Conservation (phyloP, 305 asterid species). For the Fraxinus velutina region DNA sequence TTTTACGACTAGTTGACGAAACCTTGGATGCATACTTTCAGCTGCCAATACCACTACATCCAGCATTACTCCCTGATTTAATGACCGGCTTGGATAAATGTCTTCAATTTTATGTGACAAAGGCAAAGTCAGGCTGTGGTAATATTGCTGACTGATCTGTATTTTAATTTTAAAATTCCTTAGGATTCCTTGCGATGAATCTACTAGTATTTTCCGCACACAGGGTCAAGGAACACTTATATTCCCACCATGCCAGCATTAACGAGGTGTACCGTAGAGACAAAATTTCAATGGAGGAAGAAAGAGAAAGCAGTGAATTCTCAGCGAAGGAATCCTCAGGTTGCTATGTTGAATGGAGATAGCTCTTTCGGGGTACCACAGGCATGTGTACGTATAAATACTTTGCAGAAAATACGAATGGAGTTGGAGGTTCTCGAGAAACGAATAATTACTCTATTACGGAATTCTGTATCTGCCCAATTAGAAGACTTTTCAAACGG, state of each 20-base stretch:
- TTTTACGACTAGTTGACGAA: slow-evolving; percentile 75
- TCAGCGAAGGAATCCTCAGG: slow-evolving; percentile 66
- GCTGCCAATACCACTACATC: slow-evolving; percentile 95
- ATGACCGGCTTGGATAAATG: slow-evolving; percentile 79
- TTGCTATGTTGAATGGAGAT: slow-evolving; percentile 63
- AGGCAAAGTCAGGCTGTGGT: slow-evolving; percentile 91
- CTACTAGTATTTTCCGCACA: neutral
- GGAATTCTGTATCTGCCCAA: slow-evolving; percentile 88
- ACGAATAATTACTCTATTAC: slow-evolving; percentile 69
- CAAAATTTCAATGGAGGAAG: slow-evolving; percentile 73
- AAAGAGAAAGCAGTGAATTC: slow-evolving; percentile 54
- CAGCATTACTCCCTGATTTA: slow-evolving; percentile 81
- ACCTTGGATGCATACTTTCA: slow-evolving; percentile 82
- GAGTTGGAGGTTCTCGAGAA: slow-evolving; percentile 83
- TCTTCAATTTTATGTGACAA: slow-evolving; percentile 73
- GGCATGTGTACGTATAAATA: slow-evolving; percentile 78
- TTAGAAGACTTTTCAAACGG: slow-evolving; percentile 78
- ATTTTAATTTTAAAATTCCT: neutral
- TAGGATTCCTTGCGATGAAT: slow-evolving; percentile 9
- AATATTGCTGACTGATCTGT: slow-evolving; percentile 26
- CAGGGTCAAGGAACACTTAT: slow-evolving; percentile 75
- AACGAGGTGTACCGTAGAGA: slow-evolving; percentile 68
- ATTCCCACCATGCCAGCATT: slow-evolving; percentile 85
- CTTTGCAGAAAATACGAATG: slow-evolving; percentile 62
- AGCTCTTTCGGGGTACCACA: slow-evolving; percentile 61